These are phyloP conservation scores for Verticillium nubilum DNA, from an alignment of 2,329 filamentous ascomycete species.

Conservation along the genomic window DNA sequence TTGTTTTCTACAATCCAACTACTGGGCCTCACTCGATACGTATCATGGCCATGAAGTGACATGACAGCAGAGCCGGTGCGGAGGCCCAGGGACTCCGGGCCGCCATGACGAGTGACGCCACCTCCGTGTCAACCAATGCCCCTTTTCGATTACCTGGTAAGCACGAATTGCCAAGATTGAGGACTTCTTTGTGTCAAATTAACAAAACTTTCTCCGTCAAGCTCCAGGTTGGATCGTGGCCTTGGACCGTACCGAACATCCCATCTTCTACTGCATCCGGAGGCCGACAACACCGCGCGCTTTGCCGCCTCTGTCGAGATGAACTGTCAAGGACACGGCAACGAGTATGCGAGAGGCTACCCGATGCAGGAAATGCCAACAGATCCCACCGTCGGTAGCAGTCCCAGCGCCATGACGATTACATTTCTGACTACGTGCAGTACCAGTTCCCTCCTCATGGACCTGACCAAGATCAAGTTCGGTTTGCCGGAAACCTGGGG, in stretches of 20 bases:
- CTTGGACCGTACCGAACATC: not conserved
- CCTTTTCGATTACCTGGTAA: not conserved
- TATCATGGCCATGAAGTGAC: no score
- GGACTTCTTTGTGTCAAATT: not conserved
- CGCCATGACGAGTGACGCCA: not conserved
- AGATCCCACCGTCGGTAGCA: not conserved
- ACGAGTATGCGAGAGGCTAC: not conserved
- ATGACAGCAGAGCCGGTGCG: not conserved
- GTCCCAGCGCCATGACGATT: no score
- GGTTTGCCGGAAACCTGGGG: conserved; percentile 18
- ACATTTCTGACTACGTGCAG: conserved; percentile 25
- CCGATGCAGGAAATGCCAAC: not conserved
- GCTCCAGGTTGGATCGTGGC: not conserved
- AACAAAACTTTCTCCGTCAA: not conserved
- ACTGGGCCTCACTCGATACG: no score
- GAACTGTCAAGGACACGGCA: not conserved
- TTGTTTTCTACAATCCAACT: no score
- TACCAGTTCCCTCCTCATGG: conserved; percentile 50
- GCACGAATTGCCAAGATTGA: not conserved
- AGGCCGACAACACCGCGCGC: not conserved
- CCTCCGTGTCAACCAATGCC: no score
- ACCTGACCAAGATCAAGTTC: conserved; percentile 51
- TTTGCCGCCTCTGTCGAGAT: not conserved
- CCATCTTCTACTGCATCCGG: not conserved
- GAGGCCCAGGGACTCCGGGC: not conserved